phyloP scores from a whole-genome alignment of 176 grass and related monocot species.

The Calamus simplicifolius region DNA sequence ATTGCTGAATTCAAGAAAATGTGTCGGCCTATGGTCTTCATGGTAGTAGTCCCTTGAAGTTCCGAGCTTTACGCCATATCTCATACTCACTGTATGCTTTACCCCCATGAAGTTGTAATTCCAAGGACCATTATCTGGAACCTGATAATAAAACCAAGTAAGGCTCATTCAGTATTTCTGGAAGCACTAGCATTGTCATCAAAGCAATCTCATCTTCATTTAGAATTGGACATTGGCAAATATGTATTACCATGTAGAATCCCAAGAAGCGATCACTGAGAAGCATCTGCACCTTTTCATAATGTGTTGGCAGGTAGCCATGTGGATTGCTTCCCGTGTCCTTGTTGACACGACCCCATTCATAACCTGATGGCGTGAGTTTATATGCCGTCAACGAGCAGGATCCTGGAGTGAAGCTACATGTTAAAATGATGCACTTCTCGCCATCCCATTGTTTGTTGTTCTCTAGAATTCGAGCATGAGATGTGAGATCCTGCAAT shows the following conservation, averaged over 20 bases:
- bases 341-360: constrained; percentile 95
- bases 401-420: constrained; percentile 92
- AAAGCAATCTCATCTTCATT: too few species aligned
- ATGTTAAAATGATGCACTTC: constrained; percentile 96
- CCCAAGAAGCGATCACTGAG: constrained; percentile 93
- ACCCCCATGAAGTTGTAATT: constrained; percentile 99
- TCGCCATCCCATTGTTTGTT: constrained; percentile 98
- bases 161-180: not conserved
- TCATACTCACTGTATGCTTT: constrained; percentile 78
- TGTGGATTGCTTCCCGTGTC: constrained; percentile 98
- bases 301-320: constrained; percentile 86
- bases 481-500: constrained; percentile 76
- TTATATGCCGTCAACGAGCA: constrained; percentile 98
- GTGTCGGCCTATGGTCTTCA: constrained; percentile 82
- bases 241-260: constrained; percentile 79
- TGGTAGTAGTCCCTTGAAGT: constrained; percentile 82
- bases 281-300: constrained; percentile 99
- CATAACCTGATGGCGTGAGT: constrained; percentile 81
- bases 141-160: constrained; percentile 24
- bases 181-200: too few species aligned
- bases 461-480: constrained; percentile 75
- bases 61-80: constrained; percentile 77
- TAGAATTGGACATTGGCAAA: not conserved
- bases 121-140: constrained; percentile 82
- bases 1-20: constrained; percentile 93